Percentiles rank a stretch among this genome's conserved stretches.
These are phyloP conservation scores for Blastobotrys niveus DNA, from an alignment of 1,139 yeast genomes.

Conservation along the genomic window DNA sequence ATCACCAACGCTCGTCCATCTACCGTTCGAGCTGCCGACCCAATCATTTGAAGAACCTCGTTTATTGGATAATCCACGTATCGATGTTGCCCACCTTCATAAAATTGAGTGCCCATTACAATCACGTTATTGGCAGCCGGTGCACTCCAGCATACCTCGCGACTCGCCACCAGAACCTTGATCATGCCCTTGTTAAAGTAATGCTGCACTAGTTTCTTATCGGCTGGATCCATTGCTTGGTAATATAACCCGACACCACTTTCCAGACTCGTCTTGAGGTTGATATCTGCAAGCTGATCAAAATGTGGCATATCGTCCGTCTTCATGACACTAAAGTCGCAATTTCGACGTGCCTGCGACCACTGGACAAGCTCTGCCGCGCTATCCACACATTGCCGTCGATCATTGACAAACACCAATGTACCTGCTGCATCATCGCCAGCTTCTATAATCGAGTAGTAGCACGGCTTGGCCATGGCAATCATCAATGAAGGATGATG, in stretches of 20 bases:
- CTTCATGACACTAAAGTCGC: conserved; percentile 36
- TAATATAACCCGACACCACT: conserved; percentile 67
- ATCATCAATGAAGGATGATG: conserved; percentile 48
- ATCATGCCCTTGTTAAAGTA: conserved; percentile 48
- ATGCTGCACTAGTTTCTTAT: conserved; percentile 49
- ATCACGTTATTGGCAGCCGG: conserved; percentile 54
- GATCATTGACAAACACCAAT: conserved; percentile 52
- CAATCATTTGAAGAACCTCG: conserved; percentile 69
- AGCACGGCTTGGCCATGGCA: conserved; percentile 49
- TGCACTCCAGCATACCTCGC: conserved; percentile 46
- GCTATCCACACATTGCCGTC: conserved; percentile 52
- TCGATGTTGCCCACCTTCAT: conserved; percentile 69
- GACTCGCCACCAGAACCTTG: conserved; percentile 51
- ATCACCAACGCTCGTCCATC: conserved; percentile 47
- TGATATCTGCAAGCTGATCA: conserved; percentile 43
- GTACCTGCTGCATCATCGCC: conserved; percentile 27
- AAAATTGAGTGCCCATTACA: conserved; percentile 65
- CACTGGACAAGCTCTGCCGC: conserved; percentile 41
- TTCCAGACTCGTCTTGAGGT: conserved; percentile 42
- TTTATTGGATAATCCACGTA: conserved; percentile 62
- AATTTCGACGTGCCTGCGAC: conserved; percentile 34
- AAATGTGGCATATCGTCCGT: conserved; percentile 39
- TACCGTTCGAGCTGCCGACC: conserved; percentile 42
- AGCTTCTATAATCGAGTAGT: conserved; percentile 30
- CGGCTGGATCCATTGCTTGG: conserved; percentile 53